Evolutionary conservation across 805 yeast species (phyloP).

Genomic region (Lipomyces yamadae): DNA sequence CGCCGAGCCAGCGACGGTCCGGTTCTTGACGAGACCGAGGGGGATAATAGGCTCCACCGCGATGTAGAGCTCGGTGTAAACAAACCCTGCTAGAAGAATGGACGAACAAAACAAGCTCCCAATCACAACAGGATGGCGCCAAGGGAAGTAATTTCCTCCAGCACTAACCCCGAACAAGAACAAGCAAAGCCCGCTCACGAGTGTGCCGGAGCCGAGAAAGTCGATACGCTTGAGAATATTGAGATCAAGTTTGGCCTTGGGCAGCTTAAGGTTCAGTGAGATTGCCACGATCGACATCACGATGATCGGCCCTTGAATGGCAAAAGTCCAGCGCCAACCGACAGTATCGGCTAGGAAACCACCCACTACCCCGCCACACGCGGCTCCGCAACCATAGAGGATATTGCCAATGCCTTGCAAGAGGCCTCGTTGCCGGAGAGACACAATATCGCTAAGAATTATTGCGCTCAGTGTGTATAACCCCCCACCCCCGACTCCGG

Average conservation of each 20-base stretch:
- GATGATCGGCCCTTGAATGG: slow-evolving; percentile 48
- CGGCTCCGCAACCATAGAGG: slow-evolving; percentile 77
- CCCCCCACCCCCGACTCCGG: slow-evolving; percentile 93
- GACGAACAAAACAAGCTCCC: slow-evolving; percentile 46
- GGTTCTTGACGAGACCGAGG: slow-evolving; percentile 56
- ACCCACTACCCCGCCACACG: slow-evolving; percentile 63
- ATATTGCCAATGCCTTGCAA: slow-evolving; percentile 83
- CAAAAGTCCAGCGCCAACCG: slow-evolving; percentile 65
- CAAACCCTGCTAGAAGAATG: slow-evolving; percentile 49
- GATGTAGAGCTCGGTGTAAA: slow-evolving; percentile 54
- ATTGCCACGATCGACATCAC: slow-evolving; percentile 48
- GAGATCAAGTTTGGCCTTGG: slow-evolving; percentile 36
- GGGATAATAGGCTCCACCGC: slow-evolving; percentile 73
- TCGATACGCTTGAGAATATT: slow-evolving; percentile 64
- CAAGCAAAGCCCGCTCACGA: slow-evolving; percentile 62
- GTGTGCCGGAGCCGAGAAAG: slow-evolving; percentile 60
- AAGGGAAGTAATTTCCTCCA: slow-evolving; percentile 61
- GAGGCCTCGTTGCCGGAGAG: slow-evolving; percentile 69
- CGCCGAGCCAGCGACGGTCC: slow-evolving; percentile 67
- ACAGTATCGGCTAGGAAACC: slow-evolving; percentile 56
- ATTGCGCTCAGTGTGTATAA: slow-evolving; percentile 74
- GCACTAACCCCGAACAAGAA: slow-evolving; percentile 68
- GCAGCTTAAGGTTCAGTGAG: slow-evolving; percentile 29
- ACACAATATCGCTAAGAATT: slow-evolving; percentile 73
- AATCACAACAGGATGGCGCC: slow-evolving; percentile 52